A percentile compares a stretch with the other conserved stretches of the same genome.
Conservation (phyloP, 2,329 filamentous ascomycete species). For the Immersiporthe knoxdaviesiana region DNA sequence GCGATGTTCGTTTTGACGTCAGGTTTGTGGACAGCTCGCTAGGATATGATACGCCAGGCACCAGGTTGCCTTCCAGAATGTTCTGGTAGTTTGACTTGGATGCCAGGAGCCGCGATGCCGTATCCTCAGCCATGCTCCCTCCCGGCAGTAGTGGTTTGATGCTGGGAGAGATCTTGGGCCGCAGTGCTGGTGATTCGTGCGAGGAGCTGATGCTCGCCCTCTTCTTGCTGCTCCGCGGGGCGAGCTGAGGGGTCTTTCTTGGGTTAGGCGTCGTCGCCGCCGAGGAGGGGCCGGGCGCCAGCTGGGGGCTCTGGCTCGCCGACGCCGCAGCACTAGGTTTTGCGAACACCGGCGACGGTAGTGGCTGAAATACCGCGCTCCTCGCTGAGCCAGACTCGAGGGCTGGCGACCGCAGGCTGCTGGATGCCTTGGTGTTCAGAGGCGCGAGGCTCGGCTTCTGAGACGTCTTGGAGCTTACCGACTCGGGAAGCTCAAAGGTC, state of each 20-base stretch:
- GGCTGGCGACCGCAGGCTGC: slow-evolving; percentile 46
- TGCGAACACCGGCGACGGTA: slow-evolving; percentile 52
- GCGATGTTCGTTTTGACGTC: slow-evolving; percentile 93
- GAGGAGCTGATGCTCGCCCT: slow-evolving; percentile 68
- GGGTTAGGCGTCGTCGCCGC: slow-evolving; percentile 40
- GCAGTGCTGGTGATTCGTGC: slow-evolving; percentile 82
- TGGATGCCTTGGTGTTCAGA: slow-evolving; percentile 53
- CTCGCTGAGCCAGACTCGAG: slow-evolving; percentile 50
- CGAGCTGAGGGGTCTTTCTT: slow-evolving; percentile 59
- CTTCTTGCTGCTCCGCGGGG: slow-evolving; percentile 67
- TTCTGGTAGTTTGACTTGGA: slow-evolving; percentile 99
- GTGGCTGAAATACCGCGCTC: slow-evolving; percentile 52
- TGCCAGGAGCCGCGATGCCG: slow-evolving; percentile 75
- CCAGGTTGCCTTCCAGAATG: slow-evolving; percentile 87
- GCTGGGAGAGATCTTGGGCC: slow-evolving; percentile 88
- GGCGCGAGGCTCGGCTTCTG: slow-evolving; percentile 51
- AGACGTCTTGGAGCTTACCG: slow-evolving; percentile 54
- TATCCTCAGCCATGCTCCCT: slow-evolving; percentile 58
- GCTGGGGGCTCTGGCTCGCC: slow-evolving; percentile 69
- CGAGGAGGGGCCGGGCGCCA: slow-evolving; percentile 58
- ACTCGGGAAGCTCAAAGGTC: slow-evolving; percentile 72
- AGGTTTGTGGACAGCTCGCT: slow-evolving; percentile 90
- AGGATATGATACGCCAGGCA: slow-evolving; percentile 89
- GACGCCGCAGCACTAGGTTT: slow-evolving; percentile 49
- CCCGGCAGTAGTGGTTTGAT: slow-evolving; percentile 86